Conservation (phyloP, 148 eudicot species). For the Silene uniflora region DNA sequence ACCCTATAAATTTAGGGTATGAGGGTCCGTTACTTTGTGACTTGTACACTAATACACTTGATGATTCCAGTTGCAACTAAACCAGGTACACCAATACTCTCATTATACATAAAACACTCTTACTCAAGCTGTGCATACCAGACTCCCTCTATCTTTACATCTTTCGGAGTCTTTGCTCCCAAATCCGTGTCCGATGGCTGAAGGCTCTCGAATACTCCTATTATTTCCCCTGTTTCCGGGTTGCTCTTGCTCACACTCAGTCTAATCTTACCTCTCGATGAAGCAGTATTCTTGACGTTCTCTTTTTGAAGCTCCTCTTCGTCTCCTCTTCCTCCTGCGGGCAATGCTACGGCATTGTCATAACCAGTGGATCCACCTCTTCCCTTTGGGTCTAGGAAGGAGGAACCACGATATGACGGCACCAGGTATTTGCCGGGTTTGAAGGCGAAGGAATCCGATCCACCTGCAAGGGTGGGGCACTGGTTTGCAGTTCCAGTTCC, state of each 20-base stretch:
- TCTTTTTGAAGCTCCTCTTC: slow-evolving; percentile 94
- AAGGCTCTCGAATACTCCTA: too few relatives aligned
- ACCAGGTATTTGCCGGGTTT: slow-evolving; percentile 91
- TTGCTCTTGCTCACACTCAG: slow-evolving; percentile 63
- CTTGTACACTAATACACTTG: too few relatives aligned
- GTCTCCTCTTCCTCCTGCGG: slow-evolving; percentile 98
- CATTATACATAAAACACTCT: slow-evolving; percentile 16
- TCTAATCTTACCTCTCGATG: slow-evolving; percentile 59
- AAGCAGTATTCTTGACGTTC: slow-evolving; percentile 69
- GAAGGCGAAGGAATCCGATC: slow-evolving; percentile 66
- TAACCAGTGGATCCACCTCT: slow-evolving; percentile 97
- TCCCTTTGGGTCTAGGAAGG: slow-evolving; percentile 99
- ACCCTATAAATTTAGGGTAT: too few relatives aligned
- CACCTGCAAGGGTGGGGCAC: slow-evolving; percentile 80
- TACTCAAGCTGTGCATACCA: slow-evolving; percentile 95
- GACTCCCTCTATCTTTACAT: slow-evolving; percentile 90
- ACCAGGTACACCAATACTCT: slow-evolving; percentile 9
- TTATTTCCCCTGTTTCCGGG: slow-evolving; percentile 89
- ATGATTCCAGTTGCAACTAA: too few relatives aligned
- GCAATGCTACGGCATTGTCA: slow-evolving; percentile 93
- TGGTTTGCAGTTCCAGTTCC: slow-evolving; percentile 99
- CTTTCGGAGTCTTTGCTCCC: slow-evolving; percentile 91
- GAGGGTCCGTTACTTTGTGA: too few relatives aligned
- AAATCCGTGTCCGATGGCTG: slow-evolving; percentile 96
- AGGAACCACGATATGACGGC: slow-evolving; percentile 92